These are phyloP conservation scores for Withania somnifera DNA, from an alignment of 305 asterid genomes.

Conservation along the genomic window DNA sequence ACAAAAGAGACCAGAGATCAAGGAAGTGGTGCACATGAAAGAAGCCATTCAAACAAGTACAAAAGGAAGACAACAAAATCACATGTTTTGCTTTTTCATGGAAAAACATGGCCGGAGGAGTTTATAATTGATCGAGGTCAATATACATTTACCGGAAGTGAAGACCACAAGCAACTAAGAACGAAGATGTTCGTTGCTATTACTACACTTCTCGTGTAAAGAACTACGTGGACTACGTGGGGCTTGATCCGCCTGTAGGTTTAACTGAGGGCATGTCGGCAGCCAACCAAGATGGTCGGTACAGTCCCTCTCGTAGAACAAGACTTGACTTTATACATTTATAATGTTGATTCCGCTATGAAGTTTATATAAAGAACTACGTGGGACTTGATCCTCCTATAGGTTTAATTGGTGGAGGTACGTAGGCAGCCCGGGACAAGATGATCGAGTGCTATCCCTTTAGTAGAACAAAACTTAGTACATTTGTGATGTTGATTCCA, in stretches of 20 bases:
- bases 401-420: background rate
- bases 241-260: background rate
- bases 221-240: background rate
- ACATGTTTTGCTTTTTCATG: background rate
- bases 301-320: background rate
- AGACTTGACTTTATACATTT: too few species aligned
- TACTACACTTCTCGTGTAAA: background rate
- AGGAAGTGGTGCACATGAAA: background rate
- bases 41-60: background rate
- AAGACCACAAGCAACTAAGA: background rate
- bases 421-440: background rate
- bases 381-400: background rate
- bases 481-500: background rate
- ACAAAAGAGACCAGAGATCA: conserved; percentile 7
- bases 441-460: too few species aligned
- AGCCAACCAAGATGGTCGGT: background rate
- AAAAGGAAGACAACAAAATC: background rate
- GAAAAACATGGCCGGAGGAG: background rate
- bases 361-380: background rate
- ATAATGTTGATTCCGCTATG: background rate
- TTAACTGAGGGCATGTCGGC: background rate
- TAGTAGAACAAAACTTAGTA: too few species aligned
- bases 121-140: background rate
- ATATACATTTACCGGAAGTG: background rate
- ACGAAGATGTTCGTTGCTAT: background rate